Base-by-base conservation (phyloP, 2,329 filamentous ascomycete genomes). In the Chlorencoelia australis region DNA sequence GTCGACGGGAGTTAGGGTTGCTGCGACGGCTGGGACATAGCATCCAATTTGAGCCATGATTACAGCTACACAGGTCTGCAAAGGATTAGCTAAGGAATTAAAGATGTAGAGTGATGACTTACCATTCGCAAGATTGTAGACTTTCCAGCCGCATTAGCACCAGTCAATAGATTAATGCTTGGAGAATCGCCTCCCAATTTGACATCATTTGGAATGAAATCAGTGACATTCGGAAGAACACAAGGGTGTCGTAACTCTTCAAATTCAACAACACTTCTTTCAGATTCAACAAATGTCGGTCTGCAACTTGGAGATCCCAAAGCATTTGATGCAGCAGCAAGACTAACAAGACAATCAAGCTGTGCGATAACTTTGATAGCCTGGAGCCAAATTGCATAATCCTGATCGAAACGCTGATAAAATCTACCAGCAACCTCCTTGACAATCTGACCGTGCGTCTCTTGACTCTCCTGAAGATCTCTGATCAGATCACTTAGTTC, bases 41-140 rank as follows among this genome's bases (percentile, higher is more conserved):
- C 89, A 95, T 37, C 91, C 91, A 19, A 98, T 82, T 56, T 98
- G 91, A 1, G 91, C 91, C 75, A 98, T 88, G 50, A 98, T 96
- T 33, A 95, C 89, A 0, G 91, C 91, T 31, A 91, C 78, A 53
- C 91, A 98, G 3, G 89, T 93, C 81, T 86, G 49, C 2, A 31
- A 7, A 18, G 11, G 24, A 20, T 50, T 49, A 52, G 47, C 30
- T 33, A 11, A n/a, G 16, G 15, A 31, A 34, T 17, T 15, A 10
- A 18, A 28, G n/a, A 3, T 7, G 14, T 30, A 7, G 2, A 22
- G 16, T 30, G 18, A 5, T 11, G 2, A 59, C 73, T 62, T 65
- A 84, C 81, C 91, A 96, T 96, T 54, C 91, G 78, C 20, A 98
- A 71, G 28, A 98, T 76, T 1, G 91, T 98, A 2, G 91, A 96